phyloP scores from a whole-genome alignment of 1,284 basidiomycete genomes.

The Lignosus rhinocerotis region DNA sequence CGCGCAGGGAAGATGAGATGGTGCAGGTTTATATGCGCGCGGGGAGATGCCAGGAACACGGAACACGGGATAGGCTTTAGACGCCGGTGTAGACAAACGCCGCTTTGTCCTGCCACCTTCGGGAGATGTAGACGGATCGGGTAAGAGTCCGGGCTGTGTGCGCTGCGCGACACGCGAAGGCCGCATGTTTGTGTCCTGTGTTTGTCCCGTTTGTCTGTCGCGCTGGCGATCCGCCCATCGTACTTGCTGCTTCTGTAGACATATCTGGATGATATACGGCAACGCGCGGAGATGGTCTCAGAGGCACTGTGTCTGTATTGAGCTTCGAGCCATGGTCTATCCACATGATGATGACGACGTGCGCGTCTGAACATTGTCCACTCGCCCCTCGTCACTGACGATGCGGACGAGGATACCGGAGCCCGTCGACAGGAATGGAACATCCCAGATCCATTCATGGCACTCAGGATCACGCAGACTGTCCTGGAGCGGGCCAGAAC shows the following conservation, averaged over 20 bases:
- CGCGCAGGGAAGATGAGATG: conserved; percentile 7
- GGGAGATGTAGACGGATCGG: background rate
- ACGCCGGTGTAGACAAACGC: conserved; percentile 5
- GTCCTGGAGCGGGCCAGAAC: conserved; percentile 28
- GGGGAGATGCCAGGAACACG: conserved; percentile 7
- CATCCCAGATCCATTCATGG: background rate
- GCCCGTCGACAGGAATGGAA: background rate
- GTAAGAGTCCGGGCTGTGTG: background rate
- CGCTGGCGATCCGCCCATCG: background rate
- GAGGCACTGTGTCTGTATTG: conserved; percentile 2
- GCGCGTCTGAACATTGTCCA: background rate
- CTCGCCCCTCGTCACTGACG: background rate
- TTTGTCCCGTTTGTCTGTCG: background rate
- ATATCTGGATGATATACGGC: background rate
- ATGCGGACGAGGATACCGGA: background rate
- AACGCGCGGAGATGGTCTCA: background rate
- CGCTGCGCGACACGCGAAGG: background rate
- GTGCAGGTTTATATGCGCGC: conserved; percentile 4
- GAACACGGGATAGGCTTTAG: background rate
- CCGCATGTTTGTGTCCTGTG: conserved; percentile 6
- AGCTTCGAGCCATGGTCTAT: background rate
- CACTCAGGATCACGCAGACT: conserved; percentile 15
- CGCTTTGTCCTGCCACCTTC: conserved; percentile 9
- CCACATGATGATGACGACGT: conserved; percentile 1
- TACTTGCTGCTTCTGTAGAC: background rate